These are phyloP conservation scores for Stygiomarasmius scandens DNA, from an alignment of 1,284 basidiomycete species.

Conservation along the genomic window DNA sequence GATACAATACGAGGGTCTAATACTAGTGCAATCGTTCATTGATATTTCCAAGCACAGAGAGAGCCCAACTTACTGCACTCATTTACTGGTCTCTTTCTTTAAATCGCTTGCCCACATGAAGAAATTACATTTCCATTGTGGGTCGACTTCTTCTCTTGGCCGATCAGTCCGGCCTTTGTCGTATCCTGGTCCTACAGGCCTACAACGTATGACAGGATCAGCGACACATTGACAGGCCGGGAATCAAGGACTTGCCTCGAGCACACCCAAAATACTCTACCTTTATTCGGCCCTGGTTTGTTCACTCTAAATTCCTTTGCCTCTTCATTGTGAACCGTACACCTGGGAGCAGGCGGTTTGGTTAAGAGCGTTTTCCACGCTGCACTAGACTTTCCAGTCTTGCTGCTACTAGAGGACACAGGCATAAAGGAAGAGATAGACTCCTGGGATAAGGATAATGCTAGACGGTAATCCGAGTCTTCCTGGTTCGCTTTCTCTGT, in stretches of 20 bases:
- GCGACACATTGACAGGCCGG: too few relatives aligned
- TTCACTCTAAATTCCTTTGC: slow-evolving; percentile 86
- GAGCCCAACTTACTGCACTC: too few relatives aligned
- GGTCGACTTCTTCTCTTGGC: slow-evolving; percentile 83
- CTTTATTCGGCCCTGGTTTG: slow-evolving; percentile 91
- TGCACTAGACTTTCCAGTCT: slow-evolving; percentile 17
- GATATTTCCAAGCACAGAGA: too few relatives aligned
- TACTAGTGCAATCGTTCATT: too few relatives aligned
- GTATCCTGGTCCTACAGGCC: slow-evolving; percentile 90
- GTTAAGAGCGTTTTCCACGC: slow-evolving; percentile 78
- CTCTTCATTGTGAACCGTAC: slow-evolving; percentile 76
- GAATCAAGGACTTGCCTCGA: too few relatives aligned
- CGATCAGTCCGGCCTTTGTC: slow-evolving; percentile 83
- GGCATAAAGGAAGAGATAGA: slow-evolving; percentile 30
- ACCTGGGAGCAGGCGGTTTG: slow-evolving; percentile 74
- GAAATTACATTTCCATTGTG: slow-evolving; percentile 79
- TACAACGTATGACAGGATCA: too few relatives aligned
- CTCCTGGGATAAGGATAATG: slow-evolving; percentile 45
- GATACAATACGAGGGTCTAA: too few relatives aligned
- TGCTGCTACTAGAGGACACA: too few relatives aligned
- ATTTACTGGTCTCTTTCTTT: slow-evolving; percentile 44
- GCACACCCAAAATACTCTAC: slow-evolving; percentile 91
- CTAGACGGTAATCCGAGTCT: slow-evolving; percentile 54
- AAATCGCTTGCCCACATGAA: slow-evolving; percentile 86
- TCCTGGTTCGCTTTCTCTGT: slow-evolving; percentile 29